phyloP scores from a whole-genome alignment of 1,284 basidiomycete species.

The Moesziomyces antarcticus region DNA sequence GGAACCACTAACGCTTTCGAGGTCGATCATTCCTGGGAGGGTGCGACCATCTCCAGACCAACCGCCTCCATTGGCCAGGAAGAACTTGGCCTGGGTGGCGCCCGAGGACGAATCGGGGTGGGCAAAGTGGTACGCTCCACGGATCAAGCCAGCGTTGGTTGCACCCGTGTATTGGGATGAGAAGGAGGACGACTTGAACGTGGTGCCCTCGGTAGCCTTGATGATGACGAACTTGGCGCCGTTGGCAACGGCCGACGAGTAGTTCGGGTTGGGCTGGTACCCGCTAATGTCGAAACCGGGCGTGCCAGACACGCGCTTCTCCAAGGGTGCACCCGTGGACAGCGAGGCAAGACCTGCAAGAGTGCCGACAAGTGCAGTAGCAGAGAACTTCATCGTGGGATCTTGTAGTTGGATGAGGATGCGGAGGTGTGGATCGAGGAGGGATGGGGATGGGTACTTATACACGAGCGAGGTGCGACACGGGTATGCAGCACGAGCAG shows the following conservation, averaged over 20 bases:
- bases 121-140: slow-evolving; percentile 76
- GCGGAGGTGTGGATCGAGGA: background rate
- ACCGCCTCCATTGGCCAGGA: slow-evolving; percentile 74
- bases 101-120: slow-evolving; percentile 70
- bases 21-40: slow-evolving; percentile 59
- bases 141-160: slow-evolving; percentile 73
- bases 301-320: slow-evolving; percentile 36
- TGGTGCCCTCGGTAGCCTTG: slow-evolving; percentile 78
- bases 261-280: slow-evolving; percentile 73
- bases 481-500: no score
- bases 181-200: slow-evolving; percentile 70
- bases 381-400: slow-evolving; percentile 20
- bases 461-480: background rate
- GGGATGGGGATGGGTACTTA: background rate
- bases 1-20: slow-evolving; percentile 24
- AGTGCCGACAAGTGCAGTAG: slow-evolving; percentile 10
- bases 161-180: slow-evolving; percentile 73
- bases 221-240: slow-evolving; percentile 76
- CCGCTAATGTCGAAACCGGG: slow-evolving; percentile 71
- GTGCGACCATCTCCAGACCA: slow-evolving; percentile 51
- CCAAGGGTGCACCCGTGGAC: slow-evolving; percentile 22
- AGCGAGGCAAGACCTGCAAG: slow-evolving; percentile 12
- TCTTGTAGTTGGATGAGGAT: background rate
- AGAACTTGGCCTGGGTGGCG: slow-evolving; percentile 75
- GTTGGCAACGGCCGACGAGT: slow-evolving; percentile 73